phyloP scores from a whole-genome alignment of 768 basidiomycete genomes.

The Termitomyces heimii region DNA sequence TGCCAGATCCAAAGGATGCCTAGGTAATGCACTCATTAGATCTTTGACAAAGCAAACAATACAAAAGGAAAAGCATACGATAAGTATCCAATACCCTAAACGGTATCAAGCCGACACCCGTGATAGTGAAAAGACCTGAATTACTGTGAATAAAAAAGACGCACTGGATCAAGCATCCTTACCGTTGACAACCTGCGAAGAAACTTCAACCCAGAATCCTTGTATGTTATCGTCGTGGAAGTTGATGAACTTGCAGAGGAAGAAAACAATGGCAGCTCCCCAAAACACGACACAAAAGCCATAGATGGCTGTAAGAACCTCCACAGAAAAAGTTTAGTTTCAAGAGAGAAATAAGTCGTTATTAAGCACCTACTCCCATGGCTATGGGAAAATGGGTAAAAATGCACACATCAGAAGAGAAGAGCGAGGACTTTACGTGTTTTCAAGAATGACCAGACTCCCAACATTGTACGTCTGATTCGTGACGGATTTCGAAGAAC shows the following conservation, averaged over 20 bases:
- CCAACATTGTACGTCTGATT: constrained; percentile 52
- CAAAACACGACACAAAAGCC: constrained; percentile 79
- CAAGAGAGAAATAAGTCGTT: not conserved
- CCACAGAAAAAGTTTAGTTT: not conserved
- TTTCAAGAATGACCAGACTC: constrained; percentile 79
- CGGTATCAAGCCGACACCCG: constrained; percentile 77
- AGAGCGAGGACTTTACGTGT: constrained; percentile 51
- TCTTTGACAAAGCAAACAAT: not conserved
- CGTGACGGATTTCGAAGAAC: constrained; percentile 59
- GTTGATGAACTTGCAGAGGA: constrained; percentile 64
- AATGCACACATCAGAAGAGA: not conserved
- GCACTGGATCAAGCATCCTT: constrained; percentile 2
- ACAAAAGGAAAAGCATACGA: constrained; percentile 34
- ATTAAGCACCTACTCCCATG: constrained; percentile 49
- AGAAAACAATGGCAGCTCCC: constrained; percentile 80
- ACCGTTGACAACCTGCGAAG: constrained; percentile 76
- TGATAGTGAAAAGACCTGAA: constrained; percentile 70
- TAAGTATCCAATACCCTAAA: constrained; percentile 72
- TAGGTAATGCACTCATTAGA: constrained; percentile 19
- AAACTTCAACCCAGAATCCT: constrained; percentile 79
- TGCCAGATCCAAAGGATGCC: constrained; percentile 72
- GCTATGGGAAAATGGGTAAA: constrained; percentile 30
- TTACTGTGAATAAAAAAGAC: not conserved
- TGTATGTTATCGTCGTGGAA: constrained; percentile 62
- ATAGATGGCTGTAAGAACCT: constrained; percentile 68